A percentile compares a stretch with the other conserved stretches of the same genome.
Evolutionary conservation across 2,329 filamentous ascomycete species (phyloP).

Genomic region (Hymenoscyphus occultus): DNA sequence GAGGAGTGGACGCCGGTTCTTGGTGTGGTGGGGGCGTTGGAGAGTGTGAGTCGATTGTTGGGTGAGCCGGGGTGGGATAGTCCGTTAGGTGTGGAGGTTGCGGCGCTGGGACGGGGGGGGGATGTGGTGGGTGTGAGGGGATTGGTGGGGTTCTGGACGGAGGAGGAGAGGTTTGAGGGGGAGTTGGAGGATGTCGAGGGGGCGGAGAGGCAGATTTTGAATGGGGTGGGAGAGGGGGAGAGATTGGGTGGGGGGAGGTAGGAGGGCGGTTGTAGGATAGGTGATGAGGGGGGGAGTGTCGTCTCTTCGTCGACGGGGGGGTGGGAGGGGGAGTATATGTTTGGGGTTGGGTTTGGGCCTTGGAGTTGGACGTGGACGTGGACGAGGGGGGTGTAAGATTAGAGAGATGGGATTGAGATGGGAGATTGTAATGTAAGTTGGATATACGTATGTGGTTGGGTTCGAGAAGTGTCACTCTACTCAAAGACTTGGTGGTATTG

Average conservation of each 20-base stretch:
- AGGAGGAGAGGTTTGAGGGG: conserved; percentile 49
- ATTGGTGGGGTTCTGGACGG: conserved; percentile 43
- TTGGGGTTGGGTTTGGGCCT: neutral
- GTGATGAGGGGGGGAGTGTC: neutral
- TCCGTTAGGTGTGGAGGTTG: conserved; percentile 77
- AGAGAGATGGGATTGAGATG: neutral
- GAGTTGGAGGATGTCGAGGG: conserved; percentile 38
- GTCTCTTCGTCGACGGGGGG: neutral
- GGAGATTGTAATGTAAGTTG: neutral
- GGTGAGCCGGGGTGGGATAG: conserved; percentile 59
- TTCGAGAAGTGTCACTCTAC: too few species aligned
- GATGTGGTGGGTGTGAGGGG: conserved; percentile 57
- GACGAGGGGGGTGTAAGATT: too few species aligned
- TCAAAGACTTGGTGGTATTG: too few species aligned
- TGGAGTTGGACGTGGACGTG: too few species aligned
- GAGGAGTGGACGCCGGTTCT: conserved; percentile 83
- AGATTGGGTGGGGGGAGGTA: neutral
- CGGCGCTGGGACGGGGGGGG: conserved; percentile 59
- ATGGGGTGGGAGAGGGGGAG: conserved; percentile 9
- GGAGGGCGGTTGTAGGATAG: neutral
- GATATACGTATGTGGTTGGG: neutral
- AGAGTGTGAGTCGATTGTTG: conserved; percentile 43
- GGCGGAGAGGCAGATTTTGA: conserved; percentile 4
- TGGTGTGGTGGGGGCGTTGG: conserved; percentile 64
- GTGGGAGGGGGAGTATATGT: neutral